Base-by-base conservation (phyloP, 768 basidiomycete species). In the Leccinum pellstonianum region DNA sequence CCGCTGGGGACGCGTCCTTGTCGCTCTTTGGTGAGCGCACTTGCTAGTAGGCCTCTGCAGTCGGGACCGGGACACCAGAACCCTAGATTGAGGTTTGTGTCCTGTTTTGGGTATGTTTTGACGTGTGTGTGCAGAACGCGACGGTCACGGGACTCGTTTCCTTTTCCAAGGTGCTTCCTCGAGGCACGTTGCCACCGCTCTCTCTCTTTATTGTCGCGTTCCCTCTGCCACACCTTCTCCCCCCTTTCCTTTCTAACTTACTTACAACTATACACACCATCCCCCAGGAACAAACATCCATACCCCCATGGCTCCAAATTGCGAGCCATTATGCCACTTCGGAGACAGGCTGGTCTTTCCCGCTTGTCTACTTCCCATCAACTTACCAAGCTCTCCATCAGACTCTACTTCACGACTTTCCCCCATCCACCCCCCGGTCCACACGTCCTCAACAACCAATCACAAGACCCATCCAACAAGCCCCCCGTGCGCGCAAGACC, bases 391-490 rank as follows among this genome's bases (percentile, higher is more conserved):
- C n/a, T 15, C 53, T 7, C 50, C 38, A 50, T 41, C 74, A 91
- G 92, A 74, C 82, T 95, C 47, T 94, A 86, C 78, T 95, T 94
- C 73, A 94, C 93, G 23, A 89, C 90, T n/a, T 94, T 93, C 68
- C 85, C 87, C 23, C 82, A 86, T 66, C 91, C 92, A 17, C 75
- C 84, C 3, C 93, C 93, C 17, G 74, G 77, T 58, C 83, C 88
- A 25, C 80, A 87, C 37, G 64, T 77, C 33, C 81, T 94, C 64
- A 94, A 94, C 67, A 77, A 78, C 43, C 76, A 81, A 46, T 74
- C 83, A 35, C 70, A 79, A 49, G 83, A 86, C 54, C 73, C 80
- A 11, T 76, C 74, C 51, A 81, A 80, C 75, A 77, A 77, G 54
- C 90, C 90, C 69, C 80, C 77, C 68, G 75, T 91, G 31, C 87